A percentile compares a stretch with the other conserved stretches of the same genome.
These are phyloP conservation scores for Cryptococcus sp. DNA, from an alignment of 1,284 basidiomycete species.

Conservation along the genomic window DNA sequence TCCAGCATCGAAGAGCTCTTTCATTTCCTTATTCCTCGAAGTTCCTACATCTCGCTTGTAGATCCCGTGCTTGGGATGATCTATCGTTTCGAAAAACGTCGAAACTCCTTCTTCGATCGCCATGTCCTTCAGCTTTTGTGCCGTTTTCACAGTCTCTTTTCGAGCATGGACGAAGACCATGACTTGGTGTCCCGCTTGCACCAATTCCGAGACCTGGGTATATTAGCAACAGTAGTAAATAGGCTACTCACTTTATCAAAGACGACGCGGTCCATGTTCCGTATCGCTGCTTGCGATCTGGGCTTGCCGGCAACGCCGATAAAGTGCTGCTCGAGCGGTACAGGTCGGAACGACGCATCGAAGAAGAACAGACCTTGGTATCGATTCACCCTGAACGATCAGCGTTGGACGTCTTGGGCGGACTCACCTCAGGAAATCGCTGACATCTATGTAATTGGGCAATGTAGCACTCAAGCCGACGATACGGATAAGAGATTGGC, in stretches of 20 bases:
- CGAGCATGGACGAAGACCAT: constrained; percentile 99
- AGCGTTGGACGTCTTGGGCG: neutral
- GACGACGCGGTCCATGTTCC: constrained; percentile 85
- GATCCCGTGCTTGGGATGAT: constrained; percentile 71
- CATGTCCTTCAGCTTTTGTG: constrained; percentile 79
- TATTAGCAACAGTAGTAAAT: neutral
- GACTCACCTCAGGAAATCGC: constrained; percentile 82
- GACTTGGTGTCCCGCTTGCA: constrained; percentile 89
- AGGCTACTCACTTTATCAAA: constrained; percentile 68
- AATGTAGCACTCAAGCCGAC: constrained; percentile 97
- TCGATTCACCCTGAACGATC: constrained; percentile 71
- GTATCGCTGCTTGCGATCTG: constrained; percentile 70
- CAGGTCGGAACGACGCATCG: constrained; percentile 94
- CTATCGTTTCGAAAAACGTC: constrained; percentile 77
- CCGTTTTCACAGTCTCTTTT: constrained; percentile 96
- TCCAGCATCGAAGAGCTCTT: constrained; percentile 84
- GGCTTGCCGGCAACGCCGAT: constrained; percentile 93
- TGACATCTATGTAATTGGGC: constrained; percentile 96
- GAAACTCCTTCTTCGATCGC: constrained; percentile 70
- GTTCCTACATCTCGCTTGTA: constrained; percentile 77
- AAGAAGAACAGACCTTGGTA: constrained; percentile 97
- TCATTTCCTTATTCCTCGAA: constrained; percentile 93
- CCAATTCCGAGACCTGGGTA: constrained; percentile 68
- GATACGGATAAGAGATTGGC: constrained; percentile 95
- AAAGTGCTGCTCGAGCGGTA: constrained; percentile 98